Conservation (phyloP, 441 rosid genomes). For the Bruguiera hainesii region DNA sequence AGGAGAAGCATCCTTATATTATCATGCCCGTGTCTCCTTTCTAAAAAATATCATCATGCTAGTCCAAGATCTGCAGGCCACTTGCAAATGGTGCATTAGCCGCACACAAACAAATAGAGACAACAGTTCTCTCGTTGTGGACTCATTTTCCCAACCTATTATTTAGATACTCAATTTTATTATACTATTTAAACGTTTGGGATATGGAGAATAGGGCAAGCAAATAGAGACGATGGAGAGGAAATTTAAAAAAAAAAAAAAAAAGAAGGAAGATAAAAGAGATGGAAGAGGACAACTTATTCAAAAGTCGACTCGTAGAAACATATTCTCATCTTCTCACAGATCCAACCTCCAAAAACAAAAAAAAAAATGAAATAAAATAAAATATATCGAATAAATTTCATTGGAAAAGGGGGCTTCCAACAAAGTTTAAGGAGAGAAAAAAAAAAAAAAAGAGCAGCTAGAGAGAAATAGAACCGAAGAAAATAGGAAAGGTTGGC, state of each 20-base stretch:
- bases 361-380: background rate
- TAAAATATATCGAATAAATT: constrained; percentile 10
- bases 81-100: background rate
- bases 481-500: background rate
- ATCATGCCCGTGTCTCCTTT: background rate
- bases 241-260: too few species aligned
- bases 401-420: constrained; percentile 1
- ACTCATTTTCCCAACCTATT: background rate
- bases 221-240: too few species aligned
- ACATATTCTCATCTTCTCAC: constrained; percentile 13
- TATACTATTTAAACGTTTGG: too few species aligned
- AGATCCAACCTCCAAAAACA: background rate
- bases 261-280: too few species aligned
- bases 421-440: too few species aligned
- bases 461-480: background rate
- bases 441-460: background rate
- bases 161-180: background rate
- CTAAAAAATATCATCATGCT: background rate
- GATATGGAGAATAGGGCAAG: too few species aligned
- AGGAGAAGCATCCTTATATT: too few species aligned
- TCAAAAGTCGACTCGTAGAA: constrained; percentile 10
- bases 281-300: constrained; percentile 13
- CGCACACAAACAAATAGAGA: background rate
- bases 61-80: constrained; percentile 21
- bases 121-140: background rate